Percentiles rank a stretch among this genome's conserved stretches.
These are phyloP conservation scores for Neopestalotiopsis clavispora DNA, from an alignment of 2,329 filamentous ascomycete species.

Conservation along the genomic window DNA sequence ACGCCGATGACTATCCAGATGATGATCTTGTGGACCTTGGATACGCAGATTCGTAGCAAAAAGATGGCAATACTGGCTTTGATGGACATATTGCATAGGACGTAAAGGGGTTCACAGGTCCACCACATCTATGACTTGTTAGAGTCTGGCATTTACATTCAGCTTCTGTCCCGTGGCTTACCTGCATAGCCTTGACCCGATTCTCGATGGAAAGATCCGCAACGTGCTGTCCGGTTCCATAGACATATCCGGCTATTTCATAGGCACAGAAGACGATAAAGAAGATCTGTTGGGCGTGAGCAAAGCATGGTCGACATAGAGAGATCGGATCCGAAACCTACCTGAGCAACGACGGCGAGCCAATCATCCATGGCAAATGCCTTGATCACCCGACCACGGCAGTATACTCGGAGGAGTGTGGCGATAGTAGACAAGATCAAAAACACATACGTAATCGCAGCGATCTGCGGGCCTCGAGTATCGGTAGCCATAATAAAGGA, in stretches of 20 bases:
- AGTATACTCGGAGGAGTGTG: slow-evolving; percentile 36
- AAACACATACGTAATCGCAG: slow-evolving; percentile 36
- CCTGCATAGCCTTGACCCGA: slow-evolving; percentile 36
- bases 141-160: not conserved
- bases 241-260: slow-evolving; percentile 31
- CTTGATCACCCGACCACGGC: slow-evolving; percentile 37
- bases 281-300: slow-evolving; percentile 21
- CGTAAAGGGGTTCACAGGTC: slow-evolving; percentile 47
- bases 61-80: slow-evolving; percentile 47
- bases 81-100: slow-evolving; percentile 40
- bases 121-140: slow-evolving; percentile 37
- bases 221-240: slow-evolving; percentile 33
- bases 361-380: slow-evolving; percentile 39
- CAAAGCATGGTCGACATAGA: not conserved
- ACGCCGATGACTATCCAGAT: slow-evolving; percentile 36
- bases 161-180: slow-evolving; percentile 18
- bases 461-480: slow-evolving; percentile 31
- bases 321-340: slow-evolving; percentile 22
- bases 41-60: slow-evolving; percentile 40
- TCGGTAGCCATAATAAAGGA: slow-evolving; percentile 14
- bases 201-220: slow-evolving; percentile 25
- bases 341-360: slow-evolving; percentile 37
- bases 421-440: slow-evolving; percentile 39
- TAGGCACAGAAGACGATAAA: slow-evolving; percentile 33
- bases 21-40: slow-evolving; percentile 33